Evolutionary conservation across 2,329 filamentous ascomycete genomes (phyloP).

Genomic region (Fusarium burgessii): DNA sequence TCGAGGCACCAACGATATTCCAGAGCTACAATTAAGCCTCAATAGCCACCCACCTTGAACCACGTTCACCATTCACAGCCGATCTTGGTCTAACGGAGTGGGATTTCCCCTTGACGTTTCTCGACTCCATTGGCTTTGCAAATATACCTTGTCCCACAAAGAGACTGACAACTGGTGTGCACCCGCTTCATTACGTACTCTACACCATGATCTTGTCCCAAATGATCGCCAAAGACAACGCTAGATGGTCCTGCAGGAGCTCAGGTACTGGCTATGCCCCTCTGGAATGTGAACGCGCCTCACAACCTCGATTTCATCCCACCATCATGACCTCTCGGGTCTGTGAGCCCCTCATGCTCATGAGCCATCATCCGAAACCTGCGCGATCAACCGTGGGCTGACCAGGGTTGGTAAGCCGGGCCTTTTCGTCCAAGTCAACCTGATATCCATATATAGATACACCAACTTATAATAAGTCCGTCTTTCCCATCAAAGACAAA

Average conservation of each 20-base stretch:
- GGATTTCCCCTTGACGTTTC: slow-evolving; percentile 31
- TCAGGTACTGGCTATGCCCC: slow-evolving; percentile 41
- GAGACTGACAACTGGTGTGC: slow-evolving; percentile 37
- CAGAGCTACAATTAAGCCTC: slow-evolving; percentile 38
- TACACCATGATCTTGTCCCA: slow-evolving; percentile 28
- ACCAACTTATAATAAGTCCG: slow-evolving; percentile 40
- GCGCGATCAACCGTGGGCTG: slow-evolving; percentile 31
- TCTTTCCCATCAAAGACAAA: slow-evolving; percentile 37
- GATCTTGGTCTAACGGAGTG: slow-evolving; percentile 16
- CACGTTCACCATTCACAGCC: slow-evolving; percentile 25
- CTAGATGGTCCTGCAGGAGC: slow-evolving; percentile 39
- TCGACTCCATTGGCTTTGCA: slow-evolving; percentile 30
- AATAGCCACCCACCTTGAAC: slow-evolving; percentile 20
- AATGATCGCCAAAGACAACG: slow-evolving; percentile 40
- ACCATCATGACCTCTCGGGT: slow-evolving; percentile 36
- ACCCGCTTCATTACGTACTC: slow-evolving; percentile 46
- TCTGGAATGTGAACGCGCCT: slow-evolving; percentile 46
- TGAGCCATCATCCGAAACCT: slow-evolving; percentile 28
- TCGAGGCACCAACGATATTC: slow-evolving; percentile 13
- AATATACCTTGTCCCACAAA: slow-evolving; percentile 32
- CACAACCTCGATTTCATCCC: slow-evolving; percentile 45
- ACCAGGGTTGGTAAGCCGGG: slow-evolving; percentile 33
- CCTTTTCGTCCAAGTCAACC: slow-evolving; percentile 25
- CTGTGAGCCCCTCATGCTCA: slow-evolving; percentile 32
- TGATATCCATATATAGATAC: slow-evolving; percentile 26